Base-by-base conservation (phyloP, 352 stramenopile species). In the Globisporangium paroecandrum region DNA sequence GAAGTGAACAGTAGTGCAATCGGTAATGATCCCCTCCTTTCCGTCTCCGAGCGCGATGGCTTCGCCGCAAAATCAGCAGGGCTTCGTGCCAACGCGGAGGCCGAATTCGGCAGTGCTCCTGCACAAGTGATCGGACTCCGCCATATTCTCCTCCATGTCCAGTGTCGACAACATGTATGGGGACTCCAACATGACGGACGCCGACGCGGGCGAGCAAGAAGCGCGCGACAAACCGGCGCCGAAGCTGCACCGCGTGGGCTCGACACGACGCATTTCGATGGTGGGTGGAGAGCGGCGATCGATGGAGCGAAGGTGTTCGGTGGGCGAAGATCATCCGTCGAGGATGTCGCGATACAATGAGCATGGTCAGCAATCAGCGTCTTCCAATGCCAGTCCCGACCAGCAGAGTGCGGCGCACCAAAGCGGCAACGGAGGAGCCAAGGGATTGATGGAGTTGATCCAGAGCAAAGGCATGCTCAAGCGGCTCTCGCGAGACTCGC, bases 281-380 rank as follows among this genome's bases (percentile, higher is more conserved):
- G 32, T 41, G 12, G 51, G 13, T 4, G 13, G 1, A 24, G 22
- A 22, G 9, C 22, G 32, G 7, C 2, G 49, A 1, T 51, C 15
- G 24, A 22, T 67, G n/a, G 32, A 55, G 18, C 62, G 62, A 1
- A 53, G 51, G n/a, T 67, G 61, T 24, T 67, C 62, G 22, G 51
- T 22, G 4, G 58, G 18, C 5, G 58, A 56, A 22, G 25, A 38
- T 12, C 38, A 20, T 47, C 13, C 38, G 4, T 47, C 13, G 38
- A 47, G 38, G 38, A 47, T 15, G 1, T n/a, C 13, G 12, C 38
- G 38, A 7, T 47, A 47, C 13, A 20, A 6, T 7, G 38, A 1
- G 3, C 38, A 47, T 1, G 38, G 7, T 20, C 38, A 49, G 41
- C 41, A n/a, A n/a, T 4, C 15, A 15, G 34, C 15, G 25, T 13